Evolutionary conservation across 768 basidiomycete species (phyloP).

Genomic region (Amanita rubescens): DNA sequence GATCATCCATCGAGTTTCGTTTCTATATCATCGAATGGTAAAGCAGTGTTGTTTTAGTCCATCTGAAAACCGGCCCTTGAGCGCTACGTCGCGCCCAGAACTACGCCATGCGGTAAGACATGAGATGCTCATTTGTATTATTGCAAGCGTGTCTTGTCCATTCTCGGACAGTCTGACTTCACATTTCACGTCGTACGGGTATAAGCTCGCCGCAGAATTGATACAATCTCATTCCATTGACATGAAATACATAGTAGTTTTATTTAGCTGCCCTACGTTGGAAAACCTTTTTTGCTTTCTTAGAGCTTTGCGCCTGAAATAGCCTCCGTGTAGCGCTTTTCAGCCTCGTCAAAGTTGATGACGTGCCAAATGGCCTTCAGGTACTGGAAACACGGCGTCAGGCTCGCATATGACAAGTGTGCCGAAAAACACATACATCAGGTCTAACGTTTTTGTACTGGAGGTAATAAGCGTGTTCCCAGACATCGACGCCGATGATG

Average conservation of each 20-base stretch:
- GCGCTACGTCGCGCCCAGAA: not conserved
- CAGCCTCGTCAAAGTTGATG: conserved; percentile 70
- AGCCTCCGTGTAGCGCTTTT: conserved; percentile 50
- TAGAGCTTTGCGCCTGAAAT: not conserved
- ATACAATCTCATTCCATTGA: no score
- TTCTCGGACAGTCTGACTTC: not conserved
- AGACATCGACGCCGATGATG: conserved; percentile 89
- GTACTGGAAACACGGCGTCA: conserved; percentile 38
- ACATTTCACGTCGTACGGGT: no score
- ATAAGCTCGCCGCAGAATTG: no score
- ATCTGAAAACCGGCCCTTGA: not conserved
- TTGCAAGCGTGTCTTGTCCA: not conserved
- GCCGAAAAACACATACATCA: conserved; percentile 55
- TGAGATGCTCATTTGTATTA: not conserved
- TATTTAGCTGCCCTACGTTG: no score
- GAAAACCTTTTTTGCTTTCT: not conserved
- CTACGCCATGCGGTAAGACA: not conserved
- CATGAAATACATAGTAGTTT: not conserved
- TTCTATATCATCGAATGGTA: no score
- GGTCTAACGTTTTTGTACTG: conserved; percentile 95
- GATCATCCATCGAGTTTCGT: no score
- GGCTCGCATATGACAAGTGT: not conserved
- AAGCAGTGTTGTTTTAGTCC: not conserved
- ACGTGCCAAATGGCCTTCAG: conserved; percentile 71
- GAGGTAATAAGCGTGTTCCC: conserved; percentile 96